phyloP scores from a whole-genome alignment of 371 early-diverging fungal species.

The Rhizomucor miehei region DNA sequence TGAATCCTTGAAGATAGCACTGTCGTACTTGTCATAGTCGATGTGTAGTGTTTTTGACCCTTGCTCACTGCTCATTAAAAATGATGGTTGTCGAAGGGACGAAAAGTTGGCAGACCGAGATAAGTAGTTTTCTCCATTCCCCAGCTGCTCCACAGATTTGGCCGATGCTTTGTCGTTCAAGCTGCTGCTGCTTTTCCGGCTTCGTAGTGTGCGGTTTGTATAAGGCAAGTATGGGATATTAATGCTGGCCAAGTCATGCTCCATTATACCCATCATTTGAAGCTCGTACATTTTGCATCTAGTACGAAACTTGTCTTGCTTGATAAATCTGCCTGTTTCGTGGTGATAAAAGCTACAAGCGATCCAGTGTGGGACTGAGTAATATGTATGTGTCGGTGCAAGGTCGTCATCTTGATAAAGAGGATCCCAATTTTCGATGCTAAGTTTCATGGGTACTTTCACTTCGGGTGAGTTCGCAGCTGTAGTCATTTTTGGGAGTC shows the following conservation, averaged over 20 bases:
- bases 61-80: slow-evolving; percentile 2
- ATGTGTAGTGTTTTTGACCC: slow-evolving; percentile 4
- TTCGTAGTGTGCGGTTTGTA: slow-evolving; percentile 4
- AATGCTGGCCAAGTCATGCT: slow-evolving; percentile 59
- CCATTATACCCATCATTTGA: slow-evolving; percentile 80
- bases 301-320: slow-evolving; percentile 57
- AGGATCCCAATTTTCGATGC: slow-evolving; percentile 51
- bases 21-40: slow-evolving; percentile 57
- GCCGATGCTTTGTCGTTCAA: slow-evolving; percentile 27
- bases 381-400: slow-evolving; percentile 51
- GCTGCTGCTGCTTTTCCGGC: slow-evolving; percentile 37
- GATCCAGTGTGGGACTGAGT: slow-evolving; percentile 90
- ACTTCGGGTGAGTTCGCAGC: slow-evolving; percentile 30
- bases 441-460: slow-evolving; percentile 17
- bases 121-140: slow-evolving; percentile 33
- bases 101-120: slow-evolving; percentile 41
- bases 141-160: slow-evolving; percentile 10
- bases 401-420: slow-evolving; percentile 47
- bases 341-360: slow-evolving; percentile 86
- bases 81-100: slow-evolving; percentile 10
- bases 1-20: slow-evolving; percentile 42
- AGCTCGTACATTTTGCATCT: slow-evolving; percentile 84
- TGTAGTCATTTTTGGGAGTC: slow-evolving; percentile 1
- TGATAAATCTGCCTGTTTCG: slow-evolving; percentile 47
- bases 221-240: slow-evolving; percentile 52